These are phyloP conservation scores for Phytopythium boreale DNA, from an alignment of 352 stramenopile genomes.

Conservation along the genomic window DNA sequence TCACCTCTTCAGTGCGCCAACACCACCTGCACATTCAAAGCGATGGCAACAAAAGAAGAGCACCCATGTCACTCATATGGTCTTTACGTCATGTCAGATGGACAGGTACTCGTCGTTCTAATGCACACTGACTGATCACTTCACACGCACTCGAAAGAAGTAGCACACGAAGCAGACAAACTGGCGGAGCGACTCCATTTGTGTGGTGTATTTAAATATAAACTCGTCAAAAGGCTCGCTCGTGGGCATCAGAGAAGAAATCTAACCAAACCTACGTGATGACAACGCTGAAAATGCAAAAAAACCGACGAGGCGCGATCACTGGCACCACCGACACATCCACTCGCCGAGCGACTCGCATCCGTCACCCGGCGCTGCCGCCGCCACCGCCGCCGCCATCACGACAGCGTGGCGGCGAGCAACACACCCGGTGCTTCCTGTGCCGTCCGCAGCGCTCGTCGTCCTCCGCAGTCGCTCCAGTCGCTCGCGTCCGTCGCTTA, in stretches of 20 bases:
- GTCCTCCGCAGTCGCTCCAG: neutral
- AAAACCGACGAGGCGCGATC: slow-evolving; percentile 1
- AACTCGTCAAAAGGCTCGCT: slow-evolving; percentile 29
- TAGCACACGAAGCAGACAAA: neutral
- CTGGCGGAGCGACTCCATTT: neutral
- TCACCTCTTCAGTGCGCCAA: too few species aligned
- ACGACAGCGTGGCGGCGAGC: neutral
- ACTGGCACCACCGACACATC: neutral
- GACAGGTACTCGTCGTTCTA: too few species aligned
- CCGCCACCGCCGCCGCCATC: neutral
- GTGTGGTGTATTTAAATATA: slow-evolving; percentile 33
- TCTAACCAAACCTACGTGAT: slow-evolving; percentile 9
- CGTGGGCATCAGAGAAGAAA: slow-evolving; percentile 6
- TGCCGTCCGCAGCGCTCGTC: neutral
- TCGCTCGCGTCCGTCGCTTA: slow-evolving; percentile 61
- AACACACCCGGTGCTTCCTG: neutral
- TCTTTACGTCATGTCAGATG: too few species aligned
- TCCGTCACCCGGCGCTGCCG: neutral
- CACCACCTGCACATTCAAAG: too few species aligned
- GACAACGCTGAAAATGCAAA: slow-evolving; percentile 4
- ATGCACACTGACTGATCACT: too few species aligned
- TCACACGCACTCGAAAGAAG: too few species aligned
- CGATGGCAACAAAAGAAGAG: too few species aligned
- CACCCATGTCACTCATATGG: too few species aligned
- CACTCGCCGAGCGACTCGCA: slow-evolving; percentile 3